phyloP scores from a whole-genome alignment of 345 rosid species.

The Eucalyptus curtisii region DNA sequence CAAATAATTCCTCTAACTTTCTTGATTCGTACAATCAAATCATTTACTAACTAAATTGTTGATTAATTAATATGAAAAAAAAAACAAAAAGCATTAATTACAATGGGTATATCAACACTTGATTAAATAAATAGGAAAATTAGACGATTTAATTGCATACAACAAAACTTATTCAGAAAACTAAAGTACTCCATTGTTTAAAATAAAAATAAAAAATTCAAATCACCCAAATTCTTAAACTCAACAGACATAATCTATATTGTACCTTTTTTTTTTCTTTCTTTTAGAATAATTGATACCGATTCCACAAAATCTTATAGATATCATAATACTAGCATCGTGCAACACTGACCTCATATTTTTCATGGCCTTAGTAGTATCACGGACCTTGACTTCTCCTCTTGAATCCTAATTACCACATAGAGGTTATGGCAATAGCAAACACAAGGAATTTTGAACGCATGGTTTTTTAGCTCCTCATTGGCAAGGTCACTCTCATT shows the following conservation, averaged over 20 bases:
- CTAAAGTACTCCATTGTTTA: neutral
- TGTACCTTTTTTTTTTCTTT: neutral
- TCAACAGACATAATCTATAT: accelerated
- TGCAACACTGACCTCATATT: neutral
- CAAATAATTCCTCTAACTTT: neutral
- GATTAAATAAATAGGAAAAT: neutral
- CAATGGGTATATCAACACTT: neutral
- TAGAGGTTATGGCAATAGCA: too few relatives aligned
- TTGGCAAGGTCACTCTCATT: too few relatives aligned
- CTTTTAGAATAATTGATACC: neutral
- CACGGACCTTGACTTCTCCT: too few relatives aligned
- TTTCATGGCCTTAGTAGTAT: neutral
- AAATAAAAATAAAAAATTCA: neutral
- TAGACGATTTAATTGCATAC: neutral
- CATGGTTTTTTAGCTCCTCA: too few relatives aligned
- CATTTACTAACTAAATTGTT: neutral
- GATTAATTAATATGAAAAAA: accelerated
- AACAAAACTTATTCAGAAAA: neutral
- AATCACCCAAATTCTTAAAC: neutral
- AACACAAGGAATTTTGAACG: too few relatives aligned
- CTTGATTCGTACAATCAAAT: neutral
- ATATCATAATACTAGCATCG: neutral
- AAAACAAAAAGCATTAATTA: neutral
- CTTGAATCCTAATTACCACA: neutral
- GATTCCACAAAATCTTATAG: neutral